Conservation (phyloP, 2,329 filamentous ascomycete genomes). For the Diaporthe citriasiana region DNA sequence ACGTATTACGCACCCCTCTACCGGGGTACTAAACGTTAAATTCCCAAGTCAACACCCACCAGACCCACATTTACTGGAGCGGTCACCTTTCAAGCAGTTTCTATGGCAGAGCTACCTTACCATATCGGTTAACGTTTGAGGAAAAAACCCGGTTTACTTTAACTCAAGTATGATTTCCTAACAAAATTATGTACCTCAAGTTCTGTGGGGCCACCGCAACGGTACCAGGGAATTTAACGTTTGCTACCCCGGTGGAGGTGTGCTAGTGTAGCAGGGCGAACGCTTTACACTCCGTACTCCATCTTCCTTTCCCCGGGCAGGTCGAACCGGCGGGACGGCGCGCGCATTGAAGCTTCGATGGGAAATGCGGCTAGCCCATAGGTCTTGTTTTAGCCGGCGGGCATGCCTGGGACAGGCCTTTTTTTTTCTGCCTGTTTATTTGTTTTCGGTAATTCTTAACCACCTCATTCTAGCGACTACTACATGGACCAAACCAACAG, state of each 20-base stretch:
- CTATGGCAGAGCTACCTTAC: too few species aligned
- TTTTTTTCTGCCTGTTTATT: not conserved
- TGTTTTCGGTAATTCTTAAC: not conserved
- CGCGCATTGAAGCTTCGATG: conserved; percentile 32
- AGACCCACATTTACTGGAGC: too few species aligned
- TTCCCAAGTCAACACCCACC: too few species aligned
- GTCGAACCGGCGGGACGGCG: conserved; percentile 32
- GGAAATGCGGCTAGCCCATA: conserved; percentile 16
- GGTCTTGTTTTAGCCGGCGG: conserved; percentile 10
- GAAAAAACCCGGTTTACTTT: too few species aligned
- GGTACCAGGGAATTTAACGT: too few species aligned
- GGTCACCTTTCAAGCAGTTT: too few species aligned
- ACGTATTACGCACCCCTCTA: conserved; percentile 18
- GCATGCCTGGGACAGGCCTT: not conserved
- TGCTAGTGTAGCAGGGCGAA: conserved; percentile 5
- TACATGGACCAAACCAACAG: not conserved
- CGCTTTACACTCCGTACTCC: not conserved
- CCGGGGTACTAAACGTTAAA: too few species aligned
- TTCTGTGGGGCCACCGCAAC: too few species aligned
- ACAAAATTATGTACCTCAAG: too few species aligned
- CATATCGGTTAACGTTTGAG: too few species aligned
- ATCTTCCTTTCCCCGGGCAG: not conserved
- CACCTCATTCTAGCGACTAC: not conserved
- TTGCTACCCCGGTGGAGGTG: too few species aligned
- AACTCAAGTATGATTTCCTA: too few species aligned